Evolutionary conservation across 352 stramenopile species (phyloP), one percentile per base, ranked within the genome.

Genomic region (Globisporangium apiculatum): DNA sequence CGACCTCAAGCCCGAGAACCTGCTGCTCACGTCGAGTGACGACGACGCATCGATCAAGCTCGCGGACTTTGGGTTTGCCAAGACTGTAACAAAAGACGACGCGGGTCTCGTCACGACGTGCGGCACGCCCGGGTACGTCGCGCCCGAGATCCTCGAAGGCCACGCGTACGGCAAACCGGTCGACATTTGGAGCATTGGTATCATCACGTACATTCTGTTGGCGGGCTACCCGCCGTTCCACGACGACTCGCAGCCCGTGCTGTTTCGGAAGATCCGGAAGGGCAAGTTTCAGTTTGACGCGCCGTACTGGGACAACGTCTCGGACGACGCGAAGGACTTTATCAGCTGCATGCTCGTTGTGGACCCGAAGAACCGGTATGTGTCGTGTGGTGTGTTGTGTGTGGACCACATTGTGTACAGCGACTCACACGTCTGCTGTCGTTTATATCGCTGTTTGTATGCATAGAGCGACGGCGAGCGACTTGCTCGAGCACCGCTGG

Each of bases 241-340:
- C 61, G 94, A 98, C 69, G 91, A 97, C 50, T 98, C 97, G 60
- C 89, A 98, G 64, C 69, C 87, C 4, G 73, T 93, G 40, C 72
- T 99, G 43, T 99, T 94, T 67, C 73, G 75, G 51, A 90, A 91
- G 66, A 95, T 96, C 65, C 69, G 76, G n/a, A 83, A 82, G 60
- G 86, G 87, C 47, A 83, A 91, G 51, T 95, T 83, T 65, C 82
- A 95, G 56, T 96, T 84, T 60, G 83, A 94, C 59, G 89, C 85
- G 37, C 85, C 86, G 15, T 94, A 94, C 64, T 96, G 87, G 87
- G 87, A 96, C 64, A 80, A 93, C 43, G 83, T 96, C 48, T 96
- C 86, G 47, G 66, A 82, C 17, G 80, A 97, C 46, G 87, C 87
- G 54, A 96, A 96, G 70, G 84, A 95, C 49, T 93, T 97, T 64